Conservation (phyloP, 1,284 basidiomycete genomes). For the Earliella scabrosa region DNA sequence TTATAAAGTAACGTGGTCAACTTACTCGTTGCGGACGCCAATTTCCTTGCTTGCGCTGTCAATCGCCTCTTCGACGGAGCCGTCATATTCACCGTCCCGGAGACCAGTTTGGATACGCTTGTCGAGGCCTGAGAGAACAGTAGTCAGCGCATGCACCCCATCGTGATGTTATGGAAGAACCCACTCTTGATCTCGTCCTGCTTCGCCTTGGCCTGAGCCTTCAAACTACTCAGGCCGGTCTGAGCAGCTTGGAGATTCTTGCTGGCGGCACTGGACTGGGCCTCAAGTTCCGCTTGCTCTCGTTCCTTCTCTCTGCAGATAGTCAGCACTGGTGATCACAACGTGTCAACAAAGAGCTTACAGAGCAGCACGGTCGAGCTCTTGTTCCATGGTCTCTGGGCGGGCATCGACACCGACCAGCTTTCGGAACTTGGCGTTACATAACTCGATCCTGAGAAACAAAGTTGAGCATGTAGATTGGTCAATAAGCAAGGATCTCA, state of each 20-base stretch:
- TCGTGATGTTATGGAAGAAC: conserved; percentile 19
- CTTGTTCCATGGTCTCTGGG: conserved; percentile 72
- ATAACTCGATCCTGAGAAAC: conserved; percentile 71
- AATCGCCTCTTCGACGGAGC: conserved; percentile 59
- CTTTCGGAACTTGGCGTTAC: conserved; percentile 66
- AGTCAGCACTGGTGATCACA: neutral
- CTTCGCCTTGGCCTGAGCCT: conserved; percentile 66
- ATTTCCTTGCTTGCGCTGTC: conserved; percentile 59
- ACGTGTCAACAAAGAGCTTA: conserved; percentile 39
- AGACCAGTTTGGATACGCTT: conserved; percentile 54
- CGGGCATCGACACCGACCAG: conserved; percentile 63
- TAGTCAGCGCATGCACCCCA: neutral
- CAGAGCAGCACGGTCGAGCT: conserved; percentile 64
- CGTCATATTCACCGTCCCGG: conserved; percentile 34
- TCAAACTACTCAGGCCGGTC: conserved; percentile 59
- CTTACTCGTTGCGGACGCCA: conserved; percentile 58
- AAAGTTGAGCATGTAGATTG: too few species aligned
- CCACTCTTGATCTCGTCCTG: conserved; percentile 66
- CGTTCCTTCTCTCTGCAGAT: conserved; percentile 66
- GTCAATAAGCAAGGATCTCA: too few species aligned
- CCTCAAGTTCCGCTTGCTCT: conserved; percentile 61
- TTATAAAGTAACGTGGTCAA: neutral
- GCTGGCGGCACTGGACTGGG: conserved; percentile 51
- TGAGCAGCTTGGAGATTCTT: conserved; percentile 65
- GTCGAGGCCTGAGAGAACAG: conserved; percentile 51